A percentile compares a stretch with the other conserved stretches of the same genome.
These are phyloP conservation scores for Candida frijolesensis DNA, from an alignment of 1,139 yeast species.

Conservation along the genomic window DNA sequence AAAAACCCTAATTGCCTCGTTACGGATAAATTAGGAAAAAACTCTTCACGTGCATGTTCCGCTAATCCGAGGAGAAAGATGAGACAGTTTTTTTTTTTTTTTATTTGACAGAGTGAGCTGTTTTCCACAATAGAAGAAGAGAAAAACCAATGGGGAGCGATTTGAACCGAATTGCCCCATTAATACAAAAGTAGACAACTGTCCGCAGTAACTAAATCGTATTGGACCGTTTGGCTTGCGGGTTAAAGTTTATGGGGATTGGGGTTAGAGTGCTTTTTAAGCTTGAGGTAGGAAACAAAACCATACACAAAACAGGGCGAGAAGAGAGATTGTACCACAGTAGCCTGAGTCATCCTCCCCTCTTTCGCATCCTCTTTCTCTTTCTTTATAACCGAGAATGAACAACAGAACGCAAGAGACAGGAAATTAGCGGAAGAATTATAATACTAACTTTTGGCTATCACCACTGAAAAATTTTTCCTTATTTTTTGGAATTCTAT, in stretches of 20 bases:
- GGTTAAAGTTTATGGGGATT: too few species aligned
- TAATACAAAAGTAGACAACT: too few species aligned
- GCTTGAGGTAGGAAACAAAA: too few species aligned
- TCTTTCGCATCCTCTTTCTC: not conserved
- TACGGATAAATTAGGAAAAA: slow-evolving; percentile 3
- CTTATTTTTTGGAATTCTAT: not conserved
- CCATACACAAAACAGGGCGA: too few species aligned
- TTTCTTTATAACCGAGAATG: not conserved
- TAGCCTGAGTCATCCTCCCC: too few species aligned
- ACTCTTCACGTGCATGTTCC: slow-evolving; percentile 4
- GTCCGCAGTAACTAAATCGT: too few species aligned
- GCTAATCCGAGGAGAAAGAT: not conserved
- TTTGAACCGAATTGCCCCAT: too few species aligned
- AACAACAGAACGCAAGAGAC: not conserved
- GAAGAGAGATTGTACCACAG: too few species aligned
- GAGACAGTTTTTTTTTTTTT: not conserved
- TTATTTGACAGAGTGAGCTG: not conserved
- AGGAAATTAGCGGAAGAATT: not conserved
- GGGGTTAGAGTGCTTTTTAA: too few species aligned
- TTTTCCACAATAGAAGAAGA: too few species aligned
- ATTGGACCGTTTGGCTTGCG: too few species aligned
- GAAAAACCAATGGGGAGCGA: not conserved
- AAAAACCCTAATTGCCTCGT: not conserved
- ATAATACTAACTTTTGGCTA: not conserved
- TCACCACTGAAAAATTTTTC: not conserved